Base-by-base conservation (phyloP, 1,284 basidiomycete species). In the Pseudozyma hubeiensis region DNA sequence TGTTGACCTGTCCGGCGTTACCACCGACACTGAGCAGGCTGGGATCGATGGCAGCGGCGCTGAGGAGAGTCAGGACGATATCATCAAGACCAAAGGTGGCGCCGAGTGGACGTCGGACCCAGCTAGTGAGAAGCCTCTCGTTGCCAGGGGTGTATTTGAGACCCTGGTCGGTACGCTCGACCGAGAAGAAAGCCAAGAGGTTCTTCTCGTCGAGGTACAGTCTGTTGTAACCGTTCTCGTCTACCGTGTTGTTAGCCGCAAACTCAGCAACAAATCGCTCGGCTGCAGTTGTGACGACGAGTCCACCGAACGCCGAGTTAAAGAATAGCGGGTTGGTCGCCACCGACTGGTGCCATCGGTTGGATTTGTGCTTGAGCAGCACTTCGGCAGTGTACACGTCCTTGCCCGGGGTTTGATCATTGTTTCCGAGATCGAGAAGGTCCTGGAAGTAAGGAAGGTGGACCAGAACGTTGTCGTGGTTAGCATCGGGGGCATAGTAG, bases 121-220 rank as follows among this genome's bases (percentile, higher is more conserved):
- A 79, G 37, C 53, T 40, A 10, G 56, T 49, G 5, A 71, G 54
- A 39, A 79, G 56, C 35, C 68, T 54, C 56, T 79, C 77, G 62
- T 79, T 71, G 31, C 77, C 77, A 7, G 75, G 77, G 39, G 70
- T 79, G 62, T 79, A 79, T 40, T 51, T 62, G 53, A 77, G 68
- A 41, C 48, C 57, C 41, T 70, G 40, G 5, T 40, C 41, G 43
- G 59, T 54, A 17, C 59, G 49, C 47, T 54, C 55, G n/a, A 78
- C 64, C 7, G 53, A 46, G 53, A 79, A 79, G 61, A 79, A 79
- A 62, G 77, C 66, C 45, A 77, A 45, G 0, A 79, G 65, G 63
- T 79, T 77, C 50, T 59, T 58, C 51, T 79, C 77, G 57, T 79
- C 77, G 16, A 79, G 70, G 67, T 79, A 79, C 41, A 78, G 55